A percentile compares a stretch with the other conserved stretches of the same genome.
Evolutionary conservation across 306 rosid genomes (phyloP).

Genomic region (Corylus americana): DNA sequence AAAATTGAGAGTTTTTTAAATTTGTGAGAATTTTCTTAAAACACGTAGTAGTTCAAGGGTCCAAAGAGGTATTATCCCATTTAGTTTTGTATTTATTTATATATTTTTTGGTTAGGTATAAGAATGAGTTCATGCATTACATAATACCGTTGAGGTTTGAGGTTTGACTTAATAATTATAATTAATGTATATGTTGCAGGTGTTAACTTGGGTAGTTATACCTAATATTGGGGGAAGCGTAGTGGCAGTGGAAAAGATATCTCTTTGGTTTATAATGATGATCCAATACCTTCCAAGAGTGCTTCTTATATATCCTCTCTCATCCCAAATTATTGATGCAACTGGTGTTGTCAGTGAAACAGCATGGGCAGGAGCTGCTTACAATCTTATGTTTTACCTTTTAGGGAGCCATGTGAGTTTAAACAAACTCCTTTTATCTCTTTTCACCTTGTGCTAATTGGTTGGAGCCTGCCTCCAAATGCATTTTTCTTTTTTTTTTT

Average conservation of each 20-base stretch:
- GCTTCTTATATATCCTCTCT: constrained; percentile 80
- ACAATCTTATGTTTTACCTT: constrained; percentile 89
- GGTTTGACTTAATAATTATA: no score
- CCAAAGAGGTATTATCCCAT: no score
- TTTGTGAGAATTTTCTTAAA: no score
- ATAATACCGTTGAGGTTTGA: no score
- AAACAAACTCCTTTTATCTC: background rate
- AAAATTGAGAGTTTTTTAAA: no score
- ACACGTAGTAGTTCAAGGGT: no score
- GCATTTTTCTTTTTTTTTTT: no score
- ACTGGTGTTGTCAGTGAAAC: constrained; percentile 88
- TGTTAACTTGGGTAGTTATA: constrained; percentile 79
- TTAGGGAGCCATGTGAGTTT: constrained; percentile 93
- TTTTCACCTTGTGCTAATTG: no score
- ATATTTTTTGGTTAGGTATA: no score
- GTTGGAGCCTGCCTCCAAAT: no score
- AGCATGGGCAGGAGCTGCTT: constrained; percentile 99
- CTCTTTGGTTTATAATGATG: constrained; percentile 73
- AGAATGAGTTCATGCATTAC: no score
- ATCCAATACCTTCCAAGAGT: constrained; percentile 86
- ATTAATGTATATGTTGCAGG: constrained; percentile 41
- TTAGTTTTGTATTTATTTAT: no score
- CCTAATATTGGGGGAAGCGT: constrained; percentile 82
- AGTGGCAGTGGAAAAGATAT: constrained; percentile 72
- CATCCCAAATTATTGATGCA: constrained; percentile 84